Evolutionary conservation across 345 rosid species (phyloP), one percentile per base, ranked within the genome.

Genomic region (Hibiscus trionum): DNA sequence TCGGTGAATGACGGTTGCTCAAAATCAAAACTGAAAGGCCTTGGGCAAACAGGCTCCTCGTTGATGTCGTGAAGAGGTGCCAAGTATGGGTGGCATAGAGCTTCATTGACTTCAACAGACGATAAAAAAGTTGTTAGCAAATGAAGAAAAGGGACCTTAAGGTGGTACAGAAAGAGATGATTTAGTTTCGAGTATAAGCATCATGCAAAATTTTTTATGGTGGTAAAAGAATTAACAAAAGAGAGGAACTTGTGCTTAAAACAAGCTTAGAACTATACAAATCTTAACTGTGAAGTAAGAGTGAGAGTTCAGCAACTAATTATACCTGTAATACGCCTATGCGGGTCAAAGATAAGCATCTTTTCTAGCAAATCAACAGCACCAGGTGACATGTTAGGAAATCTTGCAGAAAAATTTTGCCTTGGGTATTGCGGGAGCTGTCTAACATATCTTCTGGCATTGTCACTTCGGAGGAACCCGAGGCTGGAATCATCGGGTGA

Each of bases 301-400:
- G 47, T 47, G 7, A 55, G 57, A 61, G 26, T 29, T 11, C n/a
- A 26, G 11, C 60, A 64, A 39, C 24, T 24, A 31, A 16, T 2
- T 12, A 21, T 87, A 95, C 99, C 99, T 82, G 97, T 89, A 70
- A 93, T 89, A 59, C 99, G 97, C 77, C 76, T 82, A 80, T 84
- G 85, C 5, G 99, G 99, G 86, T 95, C 93, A 80, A 95, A 95
- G 72, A 90, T 82, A 1, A 95, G 98, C 99, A 95, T 95, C 86
- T 75, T 89, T 86, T 95, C 98, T 46, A 95, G 82, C 81, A 95
- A 82, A 77, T 93, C 96, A 57, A 81, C 87, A 73, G 90, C 96
- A 50, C 86, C 89, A 16, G 97, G 74, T 47, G 97, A 85, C 86
- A 80, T 73, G 63, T 81, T 82, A 37, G 86, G 89, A 79, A 95